Conservation (phyloP, 2,329 filamentous ascomycete genomes). For the Daldinia eschscholtzii region DNA sequence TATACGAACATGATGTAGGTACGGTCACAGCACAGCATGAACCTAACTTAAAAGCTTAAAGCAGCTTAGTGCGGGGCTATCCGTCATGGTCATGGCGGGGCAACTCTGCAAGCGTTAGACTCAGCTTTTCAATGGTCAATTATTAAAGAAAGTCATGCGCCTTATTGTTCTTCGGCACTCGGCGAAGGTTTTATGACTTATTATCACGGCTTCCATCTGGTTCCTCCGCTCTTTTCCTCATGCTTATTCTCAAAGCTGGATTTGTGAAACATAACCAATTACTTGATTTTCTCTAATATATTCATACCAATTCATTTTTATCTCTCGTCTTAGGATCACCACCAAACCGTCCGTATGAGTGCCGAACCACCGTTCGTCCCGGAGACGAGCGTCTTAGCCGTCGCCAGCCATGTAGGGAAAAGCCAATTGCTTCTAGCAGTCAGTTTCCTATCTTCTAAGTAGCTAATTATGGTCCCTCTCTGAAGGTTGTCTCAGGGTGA, state of each 20-base stretch:
- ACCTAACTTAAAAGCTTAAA: conserved; percentile 10
- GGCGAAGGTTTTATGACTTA: conserved; percentile 25
- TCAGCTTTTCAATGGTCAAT: conserved; percentile 28
- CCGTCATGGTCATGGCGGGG: conserved; percentile 28
- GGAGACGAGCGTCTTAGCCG: conserved; percentile 79
- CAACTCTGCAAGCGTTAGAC: conserved; percentile 23
- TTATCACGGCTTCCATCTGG: conserved; percentile 5
- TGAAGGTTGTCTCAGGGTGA: conserved; percentile 80
- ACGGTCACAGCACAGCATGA: neutral
- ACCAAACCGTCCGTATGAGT: conserved; percentile 51
- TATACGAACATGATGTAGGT: no score
- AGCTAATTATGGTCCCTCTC: conserved; percentile 49
- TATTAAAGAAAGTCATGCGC: conserved; percentile 35
- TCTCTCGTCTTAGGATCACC: neutral
- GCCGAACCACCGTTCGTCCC: conserved; percentile 61
- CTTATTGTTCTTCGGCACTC: conserved; percentile 32
- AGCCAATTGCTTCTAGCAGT: conserved; percentile 38
- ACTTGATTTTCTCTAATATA: conserved; percentile 7
- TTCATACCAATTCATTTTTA: neutral
- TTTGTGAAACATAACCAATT: conserved; percentile 6
- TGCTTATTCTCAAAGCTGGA: conserved; percentile 19
- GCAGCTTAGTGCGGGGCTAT: conserved; percentile 39
- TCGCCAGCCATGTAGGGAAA: conserved; percentile 86
- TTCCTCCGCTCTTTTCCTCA: conserved; percentile 6
- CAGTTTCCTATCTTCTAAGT: conserved; percentile 43